Evolutionary conservation across 176 grass and related monocot genomes (phyloP).

Genomic region (Miscanthus lutarioriparius): DNA sequence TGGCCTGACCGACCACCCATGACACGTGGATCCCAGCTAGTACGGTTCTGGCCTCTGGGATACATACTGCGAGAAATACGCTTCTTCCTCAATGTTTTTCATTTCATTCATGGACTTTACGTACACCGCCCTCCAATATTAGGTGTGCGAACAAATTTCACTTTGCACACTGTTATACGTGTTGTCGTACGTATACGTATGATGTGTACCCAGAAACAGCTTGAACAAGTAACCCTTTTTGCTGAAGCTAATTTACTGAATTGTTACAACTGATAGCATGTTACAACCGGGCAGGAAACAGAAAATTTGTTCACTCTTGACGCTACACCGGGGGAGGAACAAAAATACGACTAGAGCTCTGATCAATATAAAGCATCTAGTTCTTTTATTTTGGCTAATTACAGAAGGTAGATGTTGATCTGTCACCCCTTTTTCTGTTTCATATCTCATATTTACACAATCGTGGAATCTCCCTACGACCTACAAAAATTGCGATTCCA

Average conservation of each 20-base stretch:
- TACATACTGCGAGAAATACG: neutral
- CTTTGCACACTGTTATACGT: neutral
- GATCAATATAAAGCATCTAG: slow-evolving; percentile 35
- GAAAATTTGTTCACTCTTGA: neutral
- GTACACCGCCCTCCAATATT: neutral
- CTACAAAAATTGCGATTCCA: slow-evolving; percentile 65
- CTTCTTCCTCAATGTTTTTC: neutral
- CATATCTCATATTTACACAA: slow-evolving; percentile 81
- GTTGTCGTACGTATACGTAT: neutral
- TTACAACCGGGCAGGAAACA: neutral
- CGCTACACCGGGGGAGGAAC: neutral
- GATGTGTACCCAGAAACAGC: neutral
- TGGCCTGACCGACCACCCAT: neutral
- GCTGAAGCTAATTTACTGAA: neutral
- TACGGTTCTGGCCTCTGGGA: neutral
- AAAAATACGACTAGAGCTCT: slow-evolving; percentile 25
- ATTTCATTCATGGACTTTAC: no score
- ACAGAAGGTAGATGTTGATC: slow-evolving; percentile 29
- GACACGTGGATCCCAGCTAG: neutral
- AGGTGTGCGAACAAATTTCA: neutral
- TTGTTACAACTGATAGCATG: neutral
- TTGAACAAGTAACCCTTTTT: neutral
- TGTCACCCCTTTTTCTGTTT: slow-evolving; percentile 32
- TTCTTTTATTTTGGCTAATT: slow-evolving; percentile 44
- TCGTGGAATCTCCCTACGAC: slow-evolving; percentile 48